These are phyloP conservation scores for Pseudogymnoascus sp. DNA, from an alignment of 2,329 filamentous ascomycete genomes.

Conservation along the genomic window DNA sequence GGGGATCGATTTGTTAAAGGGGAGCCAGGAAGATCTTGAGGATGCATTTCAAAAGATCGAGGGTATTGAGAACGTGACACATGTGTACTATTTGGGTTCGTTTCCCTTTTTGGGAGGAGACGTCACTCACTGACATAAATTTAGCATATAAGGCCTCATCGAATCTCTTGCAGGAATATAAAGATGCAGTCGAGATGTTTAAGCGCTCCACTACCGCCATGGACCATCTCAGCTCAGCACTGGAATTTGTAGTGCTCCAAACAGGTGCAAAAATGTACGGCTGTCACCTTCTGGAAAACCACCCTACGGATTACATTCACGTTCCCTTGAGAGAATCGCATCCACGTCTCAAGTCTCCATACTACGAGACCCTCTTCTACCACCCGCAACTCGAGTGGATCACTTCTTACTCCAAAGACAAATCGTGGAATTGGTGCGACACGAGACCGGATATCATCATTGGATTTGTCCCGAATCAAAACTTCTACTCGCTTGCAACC, in stretches of 20 bases:
- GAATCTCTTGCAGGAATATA: conserved; percentile 34
- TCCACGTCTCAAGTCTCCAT: conserved; percentile 32
- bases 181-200: conserved; percentile 38
- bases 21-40: conserved; percentile 36
- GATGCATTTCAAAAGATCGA: conserved; percentile 31
- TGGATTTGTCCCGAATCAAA: conserved; percentile 37
- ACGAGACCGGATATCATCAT: conserved; percentile 38
- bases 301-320: conserved; percentile 34
- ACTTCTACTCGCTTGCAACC: conserved; percentile 35
- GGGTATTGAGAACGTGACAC: conserved; percentile 35
- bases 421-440: conserved; percentile 37
- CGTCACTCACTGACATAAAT: not conserved
- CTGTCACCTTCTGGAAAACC: conserved; percentile 36
- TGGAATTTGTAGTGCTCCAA: conserved; percentile 35
- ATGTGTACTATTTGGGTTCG: conserved; percentile 38
- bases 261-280: conserved; percentile 37
- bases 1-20: conserved; percentile 37
- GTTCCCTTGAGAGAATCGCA: conserved; percentile 31
- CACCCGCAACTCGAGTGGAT: conserved; percentile 38
- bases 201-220: conserved; percentile 34
- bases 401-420: conserved; percentile 32
- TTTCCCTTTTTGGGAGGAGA: not conserved
- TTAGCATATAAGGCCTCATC: conserved; percentile 37
- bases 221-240: conserved; percentile 30
- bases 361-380: conserved; percentile 36